phyloP scores from a whole-genome alignment of 1,284 basidiomycete species.

The Cryptococcus wingfieldii region DNA sequence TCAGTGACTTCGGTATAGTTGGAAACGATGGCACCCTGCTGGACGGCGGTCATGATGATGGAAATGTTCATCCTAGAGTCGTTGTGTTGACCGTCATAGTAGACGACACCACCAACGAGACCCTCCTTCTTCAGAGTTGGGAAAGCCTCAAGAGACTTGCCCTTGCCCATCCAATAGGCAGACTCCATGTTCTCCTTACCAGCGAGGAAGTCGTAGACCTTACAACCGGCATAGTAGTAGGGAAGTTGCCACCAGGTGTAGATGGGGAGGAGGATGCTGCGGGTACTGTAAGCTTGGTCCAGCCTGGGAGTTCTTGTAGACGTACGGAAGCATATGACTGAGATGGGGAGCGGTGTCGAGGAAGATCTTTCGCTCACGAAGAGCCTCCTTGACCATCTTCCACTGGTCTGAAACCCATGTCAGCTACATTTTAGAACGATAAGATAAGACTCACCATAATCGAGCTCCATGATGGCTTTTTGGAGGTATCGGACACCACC shows the following conservation, averaged over 20 bases:
- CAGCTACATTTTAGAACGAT: neutral
- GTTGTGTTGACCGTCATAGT: conserved; percentile 98
- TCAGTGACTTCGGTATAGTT: conserved; percentile 86
- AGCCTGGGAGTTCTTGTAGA: conserved; percentile 1
- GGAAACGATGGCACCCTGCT: conserved; percentile 80
- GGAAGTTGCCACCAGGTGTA: conserved; percentile 91
- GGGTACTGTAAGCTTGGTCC: conserved; percentile 1
- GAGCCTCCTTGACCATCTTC: conserved; percentile 90
- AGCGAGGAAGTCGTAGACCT: conserved; percentile 92
- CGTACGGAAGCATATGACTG: conserved; percentile 73
- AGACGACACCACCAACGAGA: conserved; percentile 89
- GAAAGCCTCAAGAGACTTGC: conserved; percentile 88
- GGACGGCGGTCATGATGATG: conserved; percentile 87
- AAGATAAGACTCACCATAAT: conserved; percentile 59
- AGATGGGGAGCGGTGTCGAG: conserved; percentile 94
- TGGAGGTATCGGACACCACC: conserved; percentile 96
- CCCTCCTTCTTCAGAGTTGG: conserved; percentile 94
- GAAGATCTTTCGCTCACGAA: conserved; percentile 90
- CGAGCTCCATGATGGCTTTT: conserved; percentile 92
- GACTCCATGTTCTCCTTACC: conserved; percentile 96
- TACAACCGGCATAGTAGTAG: conserved; percentile 93
- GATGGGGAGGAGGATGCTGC: conserved; percentile 45
- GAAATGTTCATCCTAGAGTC: conserved; percentile 98
- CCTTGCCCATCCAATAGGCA: conserved; percentile 89
- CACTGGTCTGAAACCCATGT: conserved; percentile 61